Conservation (phyloP, 768 basidiomycete species). For the Pisolithus microcarpus region DNA sequence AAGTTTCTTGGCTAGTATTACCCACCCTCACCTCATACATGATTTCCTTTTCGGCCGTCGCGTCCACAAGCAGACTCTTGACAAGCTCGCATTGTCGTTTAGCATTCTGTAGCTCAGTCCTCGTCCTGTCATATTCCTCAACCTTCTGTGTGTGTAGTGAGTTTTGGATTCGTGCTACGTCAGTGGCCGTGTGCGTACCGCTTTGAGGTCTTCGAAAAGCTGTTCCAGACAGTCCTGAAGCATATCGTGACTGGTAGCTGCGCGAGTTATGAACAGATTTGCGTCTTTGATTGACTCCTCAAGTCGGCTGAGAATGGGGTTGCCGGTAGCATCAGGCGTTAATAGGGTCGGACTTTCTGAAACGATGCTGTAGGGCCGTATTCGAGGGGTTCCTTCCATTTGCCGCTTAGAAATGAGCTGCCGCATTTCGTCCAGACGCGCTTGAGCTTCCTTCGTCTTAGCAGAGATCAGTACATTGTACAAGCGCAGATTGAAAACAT, state of each 20-base stretch:
- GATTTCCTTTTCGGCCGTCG: conserved; percentile 82
- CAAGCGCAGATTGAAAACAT: conserved; percentile 10
- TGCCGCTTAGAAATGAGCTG: conserved; percentile 59
- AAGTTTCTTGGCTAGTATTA: not conserved
- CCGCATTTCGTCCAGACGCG: conserved; percentile 79
- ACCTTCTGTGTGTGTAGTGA: conserved; percentile 38
- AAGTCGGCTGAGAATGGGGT: conserved; percentile 23
- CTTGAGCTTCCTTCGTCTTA: conserved; percentile 69
- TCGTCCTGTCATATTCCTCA: conserved; percentile 54
- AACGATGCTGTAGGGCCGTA: conserved; percentile 35
- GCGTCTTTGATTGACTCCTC: conserved; percentile 50
- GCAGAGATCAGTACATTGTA: conserved; percentile 2
- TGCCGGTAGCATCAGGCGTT: conserved; percentile 13
- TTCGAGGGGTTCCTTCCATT: conserved; percentile 44
- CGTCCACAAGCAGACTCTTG: conserved; percentile 68
- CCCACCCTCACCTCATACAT: conserved; percentile 74
- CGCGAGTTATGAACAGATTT: conserved; percentile 48
- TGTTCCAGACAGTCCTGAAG: conserved; percentile 45
- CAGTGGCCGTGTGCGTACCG: conserved; percentile 35
- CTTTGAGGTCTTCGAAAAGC: conserved; percentile 45
- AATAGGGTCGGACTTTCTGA: conserved; percentile 13
- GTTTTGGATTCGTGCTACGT: not conserved
- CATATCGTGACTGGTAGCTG: conserved; percentile 47
- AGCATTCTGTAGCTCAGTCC: conserved; percentile 58
- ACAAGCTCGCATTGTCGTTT: conserved; percentile 75